Base-by-base conservation (phyloP, 805 yeast genomes). In the Kodamaea kaohsiungensis region DNA sequence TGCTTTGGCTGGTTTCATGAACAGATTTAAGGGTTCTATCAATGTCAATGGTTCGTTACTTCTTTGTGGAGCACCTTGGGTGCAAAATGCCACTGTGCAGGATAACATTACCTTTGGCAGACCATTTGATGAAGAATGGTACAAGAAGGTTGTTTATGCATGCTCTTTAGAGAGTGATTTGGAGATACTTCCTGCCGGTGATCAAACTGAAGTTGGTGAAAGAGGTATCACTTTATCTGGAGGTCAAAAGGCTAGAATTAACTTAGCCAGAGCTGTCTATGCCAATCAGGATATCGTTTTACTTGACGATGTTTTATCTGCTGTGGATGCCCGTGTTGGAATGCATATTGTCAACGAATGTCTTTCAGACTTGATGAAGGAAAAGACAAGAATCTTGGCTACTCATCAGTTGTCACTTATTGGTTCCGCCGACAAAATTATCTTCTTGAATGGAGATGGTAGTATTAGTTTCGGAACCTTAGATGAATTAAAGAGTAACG, bases 311-410 rank as follows among this genome's bases (percentile, higher is more conserved):
- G 91, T 89, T 13, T 76, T 89, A 54, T 83, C 89, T 71, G 96
- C 96, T 4, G 96, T 89, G 7, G 96, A 89, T 69, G 91, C 93
- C 33, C 84, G 89, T 62, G 96, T 89, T 46, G 96, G 95, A n/a
- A 82, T 81, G 53, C 91, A 86, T 61, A 87, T 89, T 50, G 82
- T 89, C 80, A 78, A 83, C 52, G 76, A 82, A 42, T 90, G 96
- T 69, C 67, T 90, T 45, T 58, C 80, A 56, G 91, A 89, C 0
- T 56, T 83, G 25, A 65, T 91, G 55, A 70, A 72, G 42, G 68
- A 70, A 16, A 83, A 80, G 61, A 91, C 97, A 0, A 78, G 95
- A 61, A 62, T 91, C 9, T 75, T 90, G 62, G 96, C 96, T 1
- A 91, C 97, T 0, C 97, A 90, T 67, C 96, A 91, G 66, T 73